Evolutionary conservation across 805 yeast genomes (phyloP).

Genomic region (Starmerella lactis-condensi): DNA sequence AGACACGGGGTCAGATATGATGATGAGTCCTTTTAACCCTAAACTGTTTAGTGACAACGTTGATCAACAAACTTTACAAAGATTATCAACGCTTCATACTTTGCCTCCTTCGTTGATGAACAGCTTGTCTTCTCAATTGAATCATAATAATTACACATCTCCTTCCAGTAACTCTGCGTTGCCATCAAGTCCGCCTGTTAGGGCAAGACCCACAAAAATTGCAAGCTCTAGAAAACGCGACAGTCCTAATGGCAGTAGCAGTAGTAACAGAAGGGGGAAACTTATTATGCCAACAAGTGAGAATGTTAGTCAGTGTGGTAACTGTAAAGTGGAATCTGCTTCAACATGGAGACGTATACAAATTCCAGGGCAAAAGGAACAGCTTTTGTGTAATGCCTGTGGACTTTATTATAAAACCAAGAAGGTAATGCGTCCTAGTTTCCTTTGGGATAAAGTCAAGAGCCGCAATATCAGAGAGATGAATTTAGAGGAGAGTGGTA

Average conservation of each 20-base stretch:
- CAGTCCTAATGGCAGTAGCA: background rate
- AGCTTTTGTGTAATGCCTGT: constrained; percentile 20
- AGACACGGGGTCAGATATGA: background rate
- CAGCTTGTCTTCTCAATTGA: background rate
- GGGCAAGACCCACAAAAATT: constrained; percentile 7
- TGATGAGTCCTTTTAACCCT: too few relatives aligned
- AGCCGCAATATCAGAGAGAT: constrained; percentile 1
- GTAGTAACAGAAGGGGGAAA: constrained; percentile 1
- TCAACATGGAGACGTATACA: constrained; percentile 15
- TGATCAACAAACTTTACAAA: too few relatives aligned
- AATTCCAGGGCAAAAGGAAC: constrained; percentile 7
- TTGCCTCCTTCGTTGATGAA: constrained; percentile 6
- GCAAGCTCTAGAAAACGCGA: background rate
- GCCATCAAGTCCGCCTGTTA: constrained; percentile 13
- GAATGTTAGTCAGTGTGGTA: constrained; percentile 10
- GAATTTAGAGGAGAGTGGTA: background rate
- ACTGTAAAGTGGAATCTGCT: constrained; percentile 15
- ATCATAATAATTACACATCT: too few relatives aligned
- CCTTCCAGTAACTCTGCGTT: constrained; percentile 3
- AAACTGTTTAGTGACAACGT: too few relatives aligned
- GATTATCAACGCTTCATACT: background rate
- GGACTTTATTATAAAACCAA: constrained; percentile 20
- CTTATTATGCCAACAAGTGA: constrained; percentile 3
- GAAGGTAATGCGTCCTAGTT: constrained; percentile 20
- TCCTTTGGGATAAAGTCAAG: constrained; percentile 17